phyloP scores from a whole-genome alignment of 352 stramenopile genomes.

The Phytophthora podocarpi region DNA sequence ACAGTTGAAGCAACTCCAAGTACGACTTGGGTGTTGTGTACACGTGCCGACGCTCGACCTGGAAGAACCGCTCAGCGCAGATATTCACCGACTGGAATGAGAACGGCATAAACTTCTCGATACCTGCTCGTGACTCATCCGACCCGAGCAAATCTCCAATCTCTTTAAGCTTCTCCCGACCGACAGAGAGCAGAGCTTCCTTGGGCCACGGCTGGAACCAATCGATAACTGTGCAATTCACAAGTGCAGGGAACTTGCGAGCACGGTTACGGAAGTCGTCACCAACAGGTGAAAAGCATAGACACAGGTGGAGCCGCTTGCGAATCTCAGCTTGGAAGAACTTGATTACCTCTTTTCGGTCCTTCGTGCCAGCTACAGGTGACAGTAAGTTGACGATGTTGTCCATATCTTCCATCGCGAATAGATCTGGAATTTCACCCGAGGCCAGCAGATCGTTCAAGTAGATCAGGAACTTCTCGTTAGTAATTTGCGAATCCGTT shows the following conservation, averaged over 20 bases:
- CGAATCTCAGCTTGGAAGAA: constrained; percentile 95
- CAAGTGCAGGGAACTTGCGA: constrained; percentile 94
- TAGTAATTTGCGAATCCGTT: constrained; percentile 96
- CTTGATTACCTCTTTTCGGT: constrained; percentile 93
- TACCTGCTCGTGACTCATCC: constrained; percentile 79
- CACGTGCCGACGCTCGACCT: constrained; percentile 91
- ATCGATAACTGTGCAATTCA: constrained; percentile 97
- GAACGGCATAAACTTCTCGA: constrained; percentile 96
- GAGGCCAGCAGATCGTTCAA: constrained; percentile 95
- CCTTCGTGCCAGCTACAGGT: constrained; percentile 79
- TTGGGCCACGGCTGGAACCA: constrained; percentile 95
- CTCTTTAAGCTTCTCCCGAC: constrained; percentile 87
- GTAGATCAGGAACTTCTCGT: constrained; percentile 97
- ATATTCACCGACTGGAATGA: constrained; percentile 95
- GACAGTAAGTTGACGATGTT: constrained; percentile 91
- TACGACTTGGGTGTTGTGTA: constrained; percentile 97
- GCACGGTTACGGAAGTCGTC: constrained; percentile 95
- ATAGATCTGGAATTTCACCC: constrained; percentile 95
- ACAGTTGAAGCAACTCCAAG: constrained; percentile 94
- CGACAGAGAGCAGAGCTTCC: constrained; percentile 93
- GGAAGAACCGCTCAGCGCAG: constrained; percentile 89
- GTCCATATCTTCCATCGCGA: constrained; percentile 94
- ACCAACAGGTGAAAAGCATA: constrained; percentile 96
- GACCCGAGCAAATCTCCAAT: constrained; percentile 84
- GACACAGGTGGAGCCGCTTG: constrained; percentile 94